phyloP scores from a whole-genome alignment of 768 basidiomycete species.

The Amanita polypyramis region DNA sequence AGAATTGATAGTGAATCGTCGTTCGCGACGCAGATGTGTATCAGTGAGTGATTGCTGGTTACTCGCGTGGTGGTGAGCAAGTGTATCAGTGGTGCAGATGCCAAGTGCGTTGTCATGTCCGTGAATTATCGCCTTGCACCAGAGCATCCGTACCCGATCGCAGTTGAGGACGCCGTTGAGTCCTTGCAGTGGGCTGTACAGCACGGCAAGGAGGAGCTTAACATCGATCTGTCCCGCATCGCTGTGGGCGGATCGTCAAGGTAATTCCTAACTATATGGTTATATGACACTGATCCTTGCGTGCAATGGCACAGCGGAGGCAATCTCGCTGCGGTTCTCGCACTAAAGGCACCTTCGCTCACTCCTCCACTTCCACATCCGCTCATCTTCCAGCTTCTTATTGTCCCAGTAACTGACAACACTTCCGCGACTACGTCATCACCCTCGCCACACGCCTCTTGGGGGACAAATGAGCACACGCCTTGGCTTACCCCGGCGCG shows the following conservation, averaged over 20 bases:
- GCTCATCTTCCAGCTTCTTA: slow-evolving; percentile 49
- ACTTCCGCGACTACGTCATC: slow-evolving; percentile 30
- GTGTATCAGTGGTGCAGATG: slow-evolving; percentile 30
- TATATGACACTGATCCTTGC: background rate
- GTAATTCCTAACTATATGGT: slow-evolving; percentile 19
- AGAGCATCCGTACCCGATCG: slow-evolving; percentile 60
- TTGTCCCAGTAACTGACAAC: slow-evolving; percentile 69
- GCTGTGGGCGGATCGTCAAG: slow-evolving; percentile 71
- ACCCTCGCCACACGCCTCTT: slow-evolving; percentile 21
- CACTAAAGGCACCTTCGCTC: slow-evolving; percentile 47
- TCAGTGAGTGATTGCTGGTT: slow-evolving; percentile 25
- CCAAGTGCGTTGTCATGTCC: slow-evolving; percentile 50
- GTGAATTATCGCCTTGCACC: slow-evolving; percentile 70
- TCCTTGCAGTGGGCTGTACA: slow-evolving; percentile 49
- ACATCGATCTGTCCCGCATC: slow-evolving; percentile 39
- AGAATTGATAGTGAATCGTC: slow-evolving; percentile 48
- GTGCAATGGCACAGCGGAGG: slow-evolving; percentile 37
- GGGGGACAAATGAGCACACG: slow-evolving; percentile 47
- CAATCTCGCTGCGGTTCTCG: slow-evolving; percentile 55
- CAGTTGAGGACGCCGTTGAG: slow-evolving; percentile 62
- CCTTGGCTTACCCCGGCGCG: slow-evolving; percentile 50
- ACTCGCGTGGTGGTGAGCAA: background rate
- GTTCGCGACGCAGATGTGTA: slow-evolving; percentile 52
- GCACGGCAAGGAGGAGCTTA: slow-evolving; percentile 35
- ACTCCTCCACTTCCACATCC: slow-evolving; percentile 33